A percentile compares a stretch with the other conserved stretches of the same genome.
Conservation (phyloP, 768 basidiomycete genomes). For the Holtermannia corniformis region DNA sequence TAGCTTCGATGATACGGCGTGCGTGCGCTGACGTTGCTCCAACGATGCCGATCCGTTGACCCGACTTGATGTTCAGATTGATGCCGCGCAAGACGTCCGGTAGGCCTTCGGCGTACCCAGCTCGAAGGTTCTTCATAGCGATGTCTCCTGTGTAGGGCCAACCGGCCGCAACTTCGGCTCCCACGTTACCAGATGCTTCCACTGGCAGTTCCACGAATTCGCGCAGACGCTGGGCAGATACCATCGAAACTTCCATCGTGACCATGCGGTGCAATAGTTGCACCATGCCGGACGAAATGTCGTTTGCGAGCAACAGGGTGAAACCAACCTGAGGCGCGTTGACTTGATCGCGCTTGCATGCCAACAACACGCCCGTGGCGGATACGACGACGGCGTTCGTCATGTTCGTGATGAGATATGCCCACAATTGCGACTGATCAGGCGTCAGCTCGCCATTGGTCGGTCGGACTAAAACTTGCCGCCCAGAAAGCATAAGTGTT, state of each 20-base stretch:
- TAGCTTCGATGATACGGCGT: not conserved
- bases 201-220: conserved; percentile 25
- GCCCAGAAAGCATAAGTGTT: not conserved
- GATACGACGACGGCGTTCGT: conserved; percentile 22
- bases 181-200: conserved; percentile 12
- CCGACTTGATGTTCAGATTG: conserved; percentile 27
- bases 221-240: conserved; percentile 37
- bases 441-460: not conserved
- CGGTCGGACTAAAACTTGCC: not conserved
- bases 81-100: conserved; percentile 37
- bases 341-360: conserved; percentile 13
- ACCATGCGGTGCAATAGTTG: not conserved
- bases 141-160: conserved; percentile 35
- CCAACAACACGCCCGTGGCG: conserved; percentile 26
- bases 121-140: conserved; percentile 19
- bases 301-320: conserved; percentile 29
- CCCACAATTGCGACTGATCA: not conserved
- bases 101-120: conserved; percentile 31
- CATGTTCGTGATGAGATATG: conserved; percentile 2
- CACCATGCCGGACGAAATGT: conserved; percentile 7
- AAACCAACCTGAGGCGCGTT: conserved; percentile 31
- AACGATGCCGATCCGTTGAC: conserved; percentile 34
- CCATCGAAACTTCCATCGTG: conserved; percentile 34
- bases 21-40: conserved; percentile 24
- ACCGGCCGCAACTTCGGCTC: conserved; percentile 12